Evolutionary conservation across 176 grass and related monocot genomes (phyloP).

Genomic region (Aechmea fasciata): DNA sequence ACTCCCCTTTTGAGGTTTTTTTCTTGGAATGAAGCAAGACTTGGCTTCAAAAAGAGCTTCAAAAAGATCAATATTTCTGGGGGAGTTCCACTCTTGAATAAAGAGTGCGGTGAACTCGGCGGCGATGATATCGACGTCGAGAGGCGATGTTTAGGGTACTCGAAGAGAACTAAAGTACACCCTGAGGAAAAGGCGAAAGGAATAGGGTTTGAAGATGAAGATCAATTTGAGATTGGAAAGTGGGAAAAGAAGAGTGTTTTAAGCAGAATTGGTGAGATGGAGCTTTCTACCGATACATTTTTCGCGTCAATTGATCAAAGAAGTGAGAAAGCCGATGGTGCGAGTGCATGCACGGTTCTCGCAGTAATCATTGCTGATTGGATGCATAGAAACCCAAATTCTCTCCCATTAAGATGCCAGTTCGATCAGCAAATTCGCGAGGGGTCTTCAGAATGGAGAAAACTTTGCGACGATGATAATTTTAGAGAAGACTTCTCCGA

Average conservation of each 20-base stretch:
- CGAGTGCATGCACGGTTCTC: constrained; percentile 70
- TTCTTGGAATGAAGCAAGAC: constrained; percentile 54
- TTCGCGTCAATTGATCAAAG: constrained; percentile 95
- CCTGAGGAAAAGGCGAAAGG: constrained; percentile 17
- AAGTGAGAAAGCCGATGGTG: constrained; percentile 77
- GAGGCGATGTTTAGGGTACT: constrained; percentile 28
- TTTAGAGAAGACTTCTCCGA: constrained; percentile 53
- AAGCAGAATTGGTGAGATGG: constrained; percentile 65
- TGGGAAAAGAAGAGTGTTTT: constrained; percentile 61
- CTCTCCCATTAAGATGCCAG: constrained; percentile 61
- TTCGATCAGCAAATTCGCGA: constrained; percentile 67
- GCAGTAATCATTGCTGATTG: constrained; percentile 82
- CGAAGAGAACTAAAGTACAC: constrained; percentile 27
- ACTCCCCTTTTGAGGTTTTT: constrained; percentile 41
- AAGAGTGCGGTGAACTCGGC: constrained; percentile 59
- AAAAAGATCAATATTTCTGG: constrained; percentile 39
- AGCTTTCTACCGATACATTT: constrained; percentile 63
- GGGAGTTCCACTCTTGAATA: constrained; percentile 74
- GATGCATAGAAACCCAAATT: constrained; percentile 52
- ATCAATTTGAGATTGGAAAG: constrained; percentile 60
- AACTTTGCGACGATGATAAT: constrained; percentile 42
- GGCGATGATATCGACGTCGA: constrained; percentile 90
- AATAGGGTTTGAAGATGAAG: constrained; percentile 58
- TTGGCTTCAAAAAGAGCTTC: constrained; percentile 26
- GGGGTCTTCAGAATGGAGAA: constrained; percentile 83